Base-by-base conservation (phyloP, 805 yeast species). In the Yarrowia hollandica region DNA sequence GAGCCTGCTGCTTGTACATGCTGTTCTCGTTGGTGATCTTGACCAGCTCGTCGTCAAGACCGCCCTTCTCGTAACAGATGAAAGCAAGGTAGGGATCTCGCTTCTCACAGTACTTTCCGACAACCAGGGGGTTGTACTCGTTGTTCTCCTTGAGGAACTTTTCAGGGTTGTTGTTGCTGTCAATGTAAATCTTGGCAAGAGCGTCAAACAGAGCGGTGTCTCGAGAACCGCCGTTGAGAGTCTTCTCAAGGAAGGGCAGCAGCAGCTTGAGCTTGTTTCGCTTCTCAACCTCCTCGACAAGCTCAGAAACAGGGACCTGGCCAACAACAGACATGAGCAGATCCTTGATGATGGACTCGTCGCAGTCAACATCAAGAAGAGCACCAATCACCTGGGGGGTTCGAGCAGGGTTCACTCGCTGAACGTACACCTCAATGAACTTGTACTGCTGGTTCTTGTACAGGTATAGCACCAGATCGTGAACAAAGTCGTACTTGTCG, bases 1-100 rank as follows among this genome's bases (percentile, higher is more conserved):
- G 85, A n/a, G 98, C 98, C 79, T 94, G 99, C 75, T 94, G 92
- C 74, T 94, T 94, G 81, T 88, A 94, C 99, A 94, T 94, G 67
- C 94, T 82, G 73, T 94, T 94, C 69, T 94, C 98, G 73, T 94
- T 94, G 65, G 99, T 94, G 73, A 94, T 90, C 69, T 82, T 79
- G 68, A 94, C 82, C 69, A 94, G 81, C 72, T 94, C 99, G 60
- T 79, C 85, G 72, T 94, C 97, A 68, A 92, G 91, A 58, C 80
- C 78, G 70, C 99, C 99, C 76, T 91, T 92, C 62, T 95, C 96
- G 74, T 94, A 94, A 56, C 97, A 96, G 75, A 94, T 94, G 74
- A 90, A 94, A 25, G 99, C 99, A 71, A 94, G 79, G 76, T 90
- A 94, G 63, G 99, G 99, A 70, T 94, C 99, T 75, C 99, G 88